A percentile compares a stretch with the other conserved stretches of the same genome.
Evolutionary conservation across 371 early-diverging fungal genomes (phyloP).

Genomic region (Apophysomyces trapeziformis): DNA sequence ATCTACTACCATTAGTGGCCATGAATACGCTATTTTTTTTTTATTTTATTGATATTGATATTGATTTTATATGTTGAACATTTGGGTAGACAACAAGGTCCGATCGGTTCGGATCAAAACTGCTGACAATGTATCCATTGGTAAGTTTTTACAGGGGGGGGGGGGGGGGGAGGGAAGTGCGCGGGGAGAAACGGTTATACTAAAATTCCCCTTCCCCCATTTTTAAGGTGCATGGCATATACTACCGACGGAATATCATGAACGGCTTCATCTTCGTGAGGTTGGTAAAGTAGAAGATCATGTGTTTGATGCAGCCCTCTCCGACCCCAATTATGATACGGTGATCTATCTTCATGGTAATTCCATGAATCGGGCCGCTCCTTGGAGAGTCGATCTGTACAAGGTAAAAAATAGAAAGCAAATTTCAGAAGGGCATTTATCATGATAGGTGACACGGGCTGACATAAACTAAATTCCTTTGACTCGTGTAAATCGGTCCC

Average conservation of each 20-base stretch:
- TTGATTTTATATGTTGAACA: neutral
- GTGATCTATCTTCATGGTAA: constrained; percentile 55
- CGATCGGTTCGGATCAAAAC: constrained; percentile 41
- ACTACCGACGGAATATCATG: constrained; percentile 38
- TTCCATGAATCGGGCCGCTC: constrained; percentile 46
- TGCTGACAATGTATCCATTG: constrained; percentile 45
- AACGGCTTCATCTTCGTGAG: constrained; percentile 24
- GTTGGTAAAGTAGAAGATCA: constrained; percentile 15
- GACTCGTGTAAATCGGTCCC: too few relatives aligned
- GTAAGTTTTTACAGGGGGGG: constrained; percentile 18
- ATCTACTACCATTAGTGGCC: too few relatives aligned
- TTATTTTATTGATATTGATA: neutral
- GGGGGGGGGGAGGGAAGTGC: neutral
- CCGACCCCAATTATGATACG: constrained; percentile 33
- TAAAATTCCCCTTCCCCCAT: neutral
- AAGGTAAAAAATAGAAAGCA: constrained; percentile 28
- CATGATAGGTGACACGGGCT: neutral
- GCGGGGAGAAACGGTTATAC: neutral
- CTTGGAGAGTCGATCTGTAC: constrained; percentile 50
- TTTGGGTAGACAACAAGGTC: constrained; percentile 36
- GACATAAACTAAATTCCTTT: neutral
- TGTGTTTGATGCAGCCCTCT: constrained; percentile 34
- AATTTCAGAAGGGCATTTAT: neutral
- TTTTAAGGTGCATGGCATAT: constrained; percentile 51
- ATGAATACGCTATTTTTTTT: neutral